Conservation (phyloP, 768 basidiomycete species). For the Xerocomellus dryophilus region DNA sequence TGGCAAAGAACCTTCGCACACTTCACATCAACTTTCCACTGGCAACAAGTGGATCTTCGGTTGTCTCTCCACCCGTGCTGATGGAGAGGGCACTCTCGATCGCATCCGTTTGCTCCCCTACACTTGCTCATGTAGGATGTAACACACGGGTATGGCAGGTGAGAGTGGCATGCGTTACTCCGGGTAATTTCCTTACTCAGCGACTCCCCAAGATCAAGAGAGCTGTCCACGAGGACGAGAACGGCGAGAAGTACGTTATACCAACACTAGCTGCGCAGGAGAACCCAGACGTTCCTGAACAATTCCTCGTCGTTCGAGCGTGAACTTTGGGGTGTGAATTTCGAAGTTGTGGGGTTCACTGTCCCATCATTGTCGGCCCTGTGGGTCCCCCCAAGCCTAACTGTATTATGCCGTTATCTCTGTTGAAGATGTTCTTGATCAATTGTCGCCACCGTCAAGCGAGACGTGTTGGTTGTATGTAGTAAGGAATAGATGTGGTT, state of each 20-base stretch:
- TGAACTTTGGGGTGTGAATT: constrained; percentile 7
- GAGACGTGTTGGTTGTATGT: too few relatives aligned
- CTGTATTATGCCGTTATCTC: neutral
- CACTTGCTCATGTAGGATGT: constrained; percentile 61
- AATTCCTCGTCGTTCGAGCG: constrained; percentile 60
- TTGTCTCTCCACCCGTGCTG: constrained; percentile 16
- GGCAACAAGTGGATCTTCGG: constrained; percentile 13
- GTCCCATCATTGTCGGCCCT: neutral
- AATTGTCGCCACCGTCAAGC: neutral
- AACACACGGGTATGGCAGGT: constrained; percentile 74
- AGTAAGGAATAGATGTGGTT: neutral
- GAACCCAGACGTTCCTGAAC: constrained; percentile 65
- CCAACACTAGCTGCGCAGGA: constrained; percentile 53
- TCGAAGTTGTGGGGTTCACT: neutral
- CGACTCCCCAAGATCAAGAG: constrained; percentile 44
- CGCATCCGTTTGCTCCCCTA: constrained; percentile 47
- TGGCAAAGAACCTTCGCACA: constrained; percentile 46
- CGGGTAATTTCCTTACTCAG: neutral
- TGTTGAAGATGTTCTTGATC: neutral
- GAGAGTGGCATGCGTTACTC: constrained; percentile 11
- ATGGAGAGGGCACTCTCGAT: constrained; percentile 43
- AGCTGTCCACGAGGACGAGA: constrained; percentile 33
- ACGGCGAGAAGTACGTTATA: constrained; percentile 38
- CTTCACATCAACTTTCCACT: constrained; percentile 60
- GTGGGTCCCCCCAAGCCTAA: too few relatives aligned